Evolutionary conservation across 2,329 filamentous ascomycete genomes (phyloP), one percentile per base, ranked within the genome.

Genomic region (Alternaria arborescens): DNA sequence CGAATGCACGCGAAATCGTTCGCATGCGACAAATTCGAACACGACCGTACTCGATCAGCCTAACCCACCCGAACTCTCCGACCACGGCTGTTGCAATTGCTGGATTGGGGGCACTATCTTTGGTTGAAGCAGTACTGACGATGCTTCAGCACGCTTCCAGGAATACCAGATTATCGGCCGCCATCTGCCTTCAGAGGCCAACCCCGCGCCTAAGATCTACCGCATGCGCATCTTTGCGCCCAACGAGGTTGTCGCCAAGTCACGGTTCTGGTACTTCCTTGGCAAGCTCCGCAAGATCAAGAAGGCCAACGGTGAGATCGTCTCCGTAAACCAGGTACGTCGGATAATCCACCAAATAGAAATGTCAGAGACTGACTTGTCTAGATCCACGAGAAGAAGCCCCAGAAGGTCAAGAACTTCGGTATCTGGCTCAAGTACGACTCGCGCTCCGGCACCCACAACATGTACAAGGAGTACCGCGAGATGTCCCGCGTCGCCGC

Each of bases 381-480:
- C 38, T 18, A 97, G 94, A 96, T 99, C 87, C 85, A 89, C 86
- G 95, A 99, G 93, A 98, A 98, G 91, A 93, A 93, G 84, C 95
- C 95, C 79, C 87, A 94, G 81, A 97, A 97, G 89, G 94, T 99
- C 89, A 99, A 99, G 93, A 99, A 97, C 92, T 98, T 99, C 83
- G 95, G 95, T 83, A 90, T 99, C 89, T 99, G 96, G 96, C 91
- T 99, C 86, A 94, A 96, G 82, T 99, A 99, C 88, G 94, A 99
- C 87, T 99, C 96, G 68, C 94, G 95, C 85, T 98, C 95, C 78
- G 95, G 95, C 79, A 99, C 95, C 79, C 95, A 99, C 93, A 99
- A 99, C 91, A 99, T 99, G 95, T 99, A 99, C 93, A 98, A 98
- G 91, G 95, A 99, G 91, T 98, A 97, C 91, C 92, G 95, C 82